Percentiles rank a stretch among this genome's conserved stretches.
Evolutionary conservation across 2,329 filamentous ascomycete genomes (phyloP).

Genomic region (Aspergillus brunneoviolaceus): DNA sequence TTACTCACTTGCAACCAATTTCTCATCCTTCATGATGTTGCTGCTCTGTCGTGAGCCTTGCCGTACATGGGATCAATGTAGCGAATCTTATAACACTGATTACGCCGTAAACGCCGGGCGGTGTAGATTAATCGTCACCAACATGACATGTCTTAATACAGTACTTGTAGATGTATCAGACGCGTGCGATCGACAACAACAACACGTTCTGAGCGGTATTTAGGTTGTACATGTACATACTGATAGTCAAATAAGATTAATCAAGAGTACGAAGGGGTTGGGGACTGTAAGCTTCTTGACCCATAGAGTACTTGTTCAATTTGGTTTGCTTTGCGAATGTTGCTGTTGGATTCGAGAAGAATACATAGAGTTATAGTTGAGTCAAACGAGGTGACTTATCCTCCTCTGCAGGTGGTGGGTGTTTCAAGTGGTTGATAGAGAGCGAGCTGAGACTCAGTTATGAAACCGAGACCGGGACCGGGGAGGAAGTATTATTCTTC

Average conservation of each 20-base stretch:
- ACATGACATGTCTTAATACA: neutral
- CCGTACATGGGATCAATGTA: neutral
- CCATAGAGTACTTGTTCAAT: too few relatives aligned
- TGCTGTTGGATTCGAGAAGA: too few relatives aligned
- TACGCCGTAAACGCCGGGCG: neutral
- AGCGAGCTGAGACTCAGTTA: neutral
- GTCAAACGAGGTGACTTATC: too few relatives aligned
- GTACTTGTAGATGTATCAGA: neutral
- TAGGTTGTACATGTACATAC: too few relatives aligned
- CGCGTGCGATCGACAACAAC: neutral
- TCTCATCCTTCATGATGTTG: neutral
- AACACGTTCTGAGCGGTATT: neutral
- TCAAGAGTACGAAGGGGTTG: too few relatives aligned
- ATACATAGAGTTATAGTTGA: too few relatives aligned
- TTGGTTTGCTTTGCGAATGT: too few relatives aligned
- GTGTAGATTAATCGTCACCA: neutral
- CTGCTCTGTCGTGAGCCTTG: neutral
- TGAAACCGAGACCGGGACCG: neutral
- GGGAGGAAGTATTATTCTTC: conserved; percentile 15
- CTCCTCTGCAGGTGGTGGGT: too few relatives aligned
- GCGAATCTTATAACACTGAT: neutral
- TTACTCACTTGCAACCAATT: neutral
- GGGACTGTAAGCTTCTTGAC: too few relatives aligned
- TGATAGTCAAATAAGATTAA: too few relatives aligned
- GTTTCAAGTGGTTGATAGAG: neutral